phyloP scores from a whole-genome alignment of 768 basidiomycete species.

The Russula virescens region DNA sequence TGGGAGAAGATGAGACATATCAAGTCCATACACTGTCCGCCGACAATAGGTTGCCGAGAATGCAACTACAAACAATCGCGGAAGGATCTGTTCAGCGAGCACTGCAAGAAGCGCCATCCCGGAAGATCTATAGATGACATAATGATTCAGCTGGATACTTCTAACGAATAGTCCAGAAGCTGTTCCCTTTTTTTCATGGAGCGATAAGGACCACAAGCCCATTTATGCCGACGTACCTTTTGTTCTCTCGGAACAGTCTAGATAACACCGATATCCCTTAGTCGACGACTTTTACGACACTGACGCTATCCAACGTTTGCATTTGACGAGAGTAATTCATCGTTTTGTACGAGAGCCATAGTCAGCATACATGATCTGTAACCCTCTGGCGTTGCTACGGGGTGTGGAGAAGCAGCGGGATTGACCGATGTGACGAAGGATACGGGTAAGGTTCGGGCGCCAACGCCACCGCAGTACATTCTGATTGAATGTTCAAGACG shows the following conservation, averaged over 20 bases:
- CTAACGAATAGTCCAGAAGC: not conserved
- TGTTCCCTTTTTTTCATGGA: too few species aligned
- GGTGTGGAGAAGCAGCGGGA: not conserved
- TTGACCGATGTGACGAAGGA: not conserved
- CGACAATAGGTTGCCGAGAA: constrained; percentile 11
- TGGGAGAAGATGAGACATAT: constrained; percentile 18
- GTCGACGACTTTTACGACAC: not conserved
- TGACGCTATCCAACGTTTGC: not conserved
- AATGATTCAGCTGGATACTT: not conserved
- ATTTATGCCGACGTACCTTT: not conserved
- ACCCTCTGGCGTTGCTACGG: not conserved
- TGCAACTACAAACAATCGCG: constrained; percentile 21
- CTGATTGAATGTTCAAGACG: constrained; percentile 4
- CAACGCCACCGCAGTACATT: constrained; percentile 1
- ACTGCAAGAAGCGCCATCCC: constrained; percentile 19
- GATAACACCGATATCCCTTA: not conserved
- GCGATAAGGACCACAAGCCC: not conserved
- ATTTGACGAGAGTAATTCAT: not conserved
- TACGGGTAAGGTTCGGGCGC: not conserved
- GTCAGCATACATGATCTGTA: not conserved
- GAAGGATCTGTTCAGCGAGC: constrained; percentile 17
- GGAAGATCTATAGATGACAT: not conserved
- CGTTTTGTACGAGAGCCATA: not conserved
- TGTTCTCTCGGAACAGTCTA: not conserved
- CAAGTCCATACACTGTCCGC: constrained; percentile 15